Evolutionary conservation across 805 yeast species (phyloP).

Genomic region (Kluyveromyces nonfermentans): DNA sequence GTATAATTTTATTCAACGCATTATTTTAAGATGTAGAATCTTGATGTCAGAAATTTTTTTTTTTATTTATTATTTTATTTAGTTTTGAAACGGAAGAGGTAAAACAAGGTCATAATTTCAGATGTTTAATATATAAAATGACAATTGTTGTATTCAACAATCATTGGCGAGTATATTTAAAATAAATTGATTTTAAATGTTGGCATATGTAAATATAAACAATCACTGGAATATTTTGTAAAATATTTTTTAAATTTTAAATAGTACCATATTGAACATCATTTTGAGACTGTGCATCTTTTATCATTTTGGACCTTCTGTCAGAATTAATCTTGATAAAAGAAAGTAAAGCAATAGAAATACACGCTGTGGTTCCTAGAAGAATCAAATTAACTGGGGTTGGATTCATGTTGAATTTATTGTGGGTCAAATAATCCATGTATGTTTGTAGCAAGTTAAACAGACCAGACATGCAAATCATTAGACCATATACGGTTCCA

Average conservation of each 20-base stretch:
- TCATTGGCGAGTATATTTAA: no score
- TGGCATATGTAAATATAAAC: background rate
- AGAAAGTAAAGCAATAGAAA: slow-evolving; percentile 1
- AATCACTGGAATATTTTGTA: background rate
- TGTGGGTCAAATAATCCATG: slow-evolving; percentile 65
- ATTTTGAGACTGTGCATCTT: background rate
- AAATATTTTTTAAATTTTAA: background rate
- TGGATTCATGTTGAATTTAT: slow-evolving; percentile 62
- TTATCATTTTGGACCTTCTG: slow-evolving; percentile 4
- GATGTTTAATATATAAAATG: no score
- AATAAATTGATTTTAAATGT: no score
- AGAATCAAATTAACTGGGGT: slow-evolving; percentile 60
- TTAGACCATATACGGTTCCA: slow-evolving; percentile 83
- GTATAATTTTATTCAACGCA: no score
- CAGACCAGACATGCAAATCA: slow-evolving; percentile 76
- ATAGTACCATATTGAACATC: background rate
- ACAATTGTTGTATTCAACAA: no score
- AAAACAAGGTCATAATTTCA: no score
- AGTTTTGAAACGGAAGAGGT: no score
- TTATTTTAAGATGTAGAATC: no score
- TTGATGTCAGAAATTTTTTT: background rate
- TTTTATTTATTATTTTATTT: no score
- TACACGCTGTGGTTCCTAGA: slow-evolving; percentile 38
- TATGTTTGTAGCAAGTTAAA: slow-evolving; percentile 63
- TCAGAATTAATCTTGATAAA: slow-evolving; percentile 5